Percentiles rank a stretch among this genome's conserved stretches.
Conservation (phyloP, 352 stramenopile genomes). For the Phytophthora cactorum region DNA sequence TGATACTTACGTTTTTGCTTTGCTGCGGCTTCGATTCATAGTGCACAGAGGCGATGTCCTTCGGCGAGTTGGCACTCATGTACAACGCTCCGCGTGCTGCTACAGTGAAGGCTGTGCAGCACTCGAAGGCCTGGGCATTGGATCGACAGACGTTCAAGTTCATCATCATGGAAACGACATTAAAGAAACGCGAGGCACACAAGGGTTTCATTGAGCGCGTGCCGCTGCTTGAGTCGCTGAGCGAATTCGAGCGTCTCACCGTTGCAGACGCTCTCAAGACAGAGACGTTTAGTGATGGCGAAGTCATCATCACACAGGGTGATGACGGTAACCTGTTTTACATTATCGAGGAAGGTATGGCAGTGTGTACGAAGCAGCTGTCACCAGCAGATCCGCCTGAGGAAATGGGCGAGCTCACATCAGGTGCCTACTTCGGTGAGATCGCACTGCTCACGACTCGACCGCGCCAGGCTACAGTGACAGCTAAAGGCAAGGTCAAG, state of each 20-base stretch:
- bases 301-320: constrained; percentile 92
- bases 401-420: constrained; percentile 90
- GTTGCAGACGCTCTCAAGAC: constrained; percentile 88
- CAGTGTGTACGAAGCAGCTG: constrained; percentile 86
- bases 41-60: constrained; percentile 91
- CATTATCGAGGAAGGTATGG: constrained; percentile 89
- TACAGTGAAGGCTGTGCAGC: constrained; percentile 91
- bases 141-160: constrained; percentile 92
- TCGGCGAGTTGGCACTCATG: constrained; percentile 98
- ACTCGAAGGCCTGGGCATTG: constrained; percentile 93
- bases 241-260: constrained; percentile 89
- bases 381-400: constrained; percentile 65
- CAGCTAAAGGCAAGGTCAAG: constrained; percentile 85
- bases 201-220: constrained; percentile 91
- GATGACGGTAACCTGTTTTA: constrained; percentile 92
- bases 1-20: constrained; percentile 2
- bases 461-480: constrained; percentile 90
- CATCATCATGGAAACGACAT: constrained; percentile 92
- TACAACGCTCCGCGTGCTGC: constrained; percentile 97
- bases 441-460: constrained; percentile 94
- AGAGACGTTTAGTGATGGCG: constrained; percentile 83
- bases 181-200: constrained; percentile 89
- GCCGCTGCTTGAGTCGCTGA: constrained; percentile 92
- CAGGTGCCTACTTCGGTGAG: constrained; percentile 97
- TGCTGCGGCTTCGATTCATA: constrained; percentile 20